Conservation (phyloP, 164 flowering plant species). For the Umbellularia californica region DNA sequence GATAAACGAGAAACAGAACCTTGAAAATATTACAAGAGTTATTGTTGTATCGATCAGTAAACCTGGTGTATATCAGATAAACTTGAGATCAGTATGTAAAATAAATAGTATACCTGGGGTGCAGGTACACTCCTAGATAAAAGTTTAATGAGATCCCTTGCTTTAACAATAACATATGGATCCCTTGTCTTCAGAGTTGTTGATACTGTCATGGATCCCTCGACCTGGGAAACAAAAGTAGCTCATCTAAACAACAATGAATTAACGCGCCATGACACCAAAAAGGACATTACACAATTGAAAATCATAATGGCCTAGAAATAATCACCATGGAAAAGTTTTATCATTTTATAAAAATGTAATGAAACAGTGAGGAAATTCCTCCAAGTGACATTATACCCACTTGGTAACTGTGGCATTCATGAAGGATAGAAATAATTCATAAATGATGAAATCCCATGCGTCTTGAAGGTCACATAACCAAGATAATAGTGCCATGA, state of each 20-base stretch:
- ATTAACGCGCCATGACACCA: neutral
- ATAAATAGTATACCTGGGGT: slow-evolving; percentile 60
- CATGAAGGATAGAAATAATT: neutral
- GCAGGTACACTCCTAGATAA: slow-evolving; percentile 97
- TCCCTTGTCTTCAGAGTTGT: slow-evolving; percentile 90
- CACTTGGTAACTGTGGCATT: neutral
- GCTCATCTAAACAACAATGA: neutral
- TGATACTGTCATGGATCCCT: slow-evolving; percentile 84
- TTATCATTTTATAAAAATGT: too few species aligned
- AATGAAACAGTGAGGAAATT: neutral
- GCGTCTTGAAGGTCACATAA: neutral
- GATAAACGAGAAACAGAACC: neutral
- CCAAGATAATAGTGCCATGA: neutral
- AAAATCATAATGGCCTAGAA: neutral
- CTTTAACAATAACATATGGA: slow-evolving; percentile 81
- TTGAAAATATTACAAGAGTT: neutral
- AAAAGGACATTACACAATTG: neutral
- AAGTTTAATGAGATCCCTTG: slow-evolving; percentile 87
- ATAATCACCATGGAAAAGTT: neutral
- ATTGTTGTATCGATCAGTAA: neutral
- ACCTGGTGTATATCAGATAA: neutral
- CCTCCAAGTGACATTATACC: neutral
- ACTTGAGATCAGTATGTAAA: neutral
- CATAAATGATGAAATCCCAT: neutral
- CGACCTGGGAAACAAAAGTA: slow-evolving; percentile 40